Conservation (phyloP, 225 moss, liverwort and hornwort genomes). For the Polytrichum commune region DNA sequence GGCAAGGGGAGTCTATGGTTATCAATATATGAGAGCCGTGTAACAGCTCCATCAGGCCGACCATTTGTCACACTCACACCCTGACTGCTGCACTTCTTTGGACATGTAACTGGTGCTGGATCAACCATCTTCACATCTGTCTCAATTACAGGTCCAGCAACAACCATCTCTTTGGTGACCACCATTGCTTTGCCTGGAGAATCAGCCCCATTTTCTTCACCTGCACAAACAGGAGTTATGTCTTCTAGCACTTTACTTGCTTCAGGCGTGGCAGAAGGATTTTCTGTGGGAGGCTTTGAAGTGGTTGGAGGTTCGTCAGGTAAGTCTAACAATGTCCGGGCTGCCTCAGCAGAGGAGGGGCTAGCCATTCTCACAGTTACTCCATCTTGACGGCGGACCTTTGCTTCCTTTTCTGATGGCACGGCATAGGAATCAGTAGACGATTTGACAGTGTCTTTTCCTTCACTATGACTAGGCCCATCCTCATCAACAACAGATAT, state of each 20-base stretch:
- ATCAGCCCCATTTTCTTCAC: constrained; percentile 30
- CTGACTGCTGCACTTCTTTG: constrained; percentile 16
- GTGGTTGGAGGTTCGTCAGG: constrained; percentile 47
- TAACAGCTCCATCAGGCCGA: constrained; percentile 24
- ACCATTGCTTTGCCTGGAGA: constrained; percentile 23
- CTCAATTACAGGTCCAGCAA: constrained; percentile 12
- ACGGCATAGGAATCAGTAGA: constrained; percentile 67
- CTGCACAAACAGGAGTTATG: constrained; percentile 2
- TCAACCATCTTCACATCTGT: constrained; percentile 25
- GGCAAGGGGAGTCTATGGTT: constrained; percentile 36
- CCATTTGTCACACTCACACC: constrained; percentile 26
- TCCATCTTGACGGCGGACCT: constrained; percentile 12
- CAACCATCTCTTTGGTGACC: constrained; percentile 10
- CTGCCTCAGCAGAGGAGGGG: constrained; percentile 55
- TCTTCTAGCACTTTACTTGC: constrained; percentile 19
- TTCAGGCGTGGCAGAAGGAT: constrained; percentile 15
- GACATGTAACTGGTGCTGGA: constrained; percentile 15
- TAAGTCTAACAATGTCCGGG: constrained; percentile 54
- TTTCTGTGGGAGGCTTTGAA: constrained; percentile 18
- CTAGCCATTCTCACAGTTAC: constrained; percentile 38
- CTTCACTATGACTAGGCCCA: constrained; percentile 59
- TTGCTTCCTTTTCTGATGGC: constrained; percentile 43
- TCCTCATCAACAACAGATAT: constrained; percentile 59
- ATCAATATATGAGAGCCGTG: constrained; percentile 28
- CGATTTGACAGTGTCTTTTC: constrained; percentile 54